Conservation (phyloP, 805 yeast species). For the Candida broadrunensis region DNA sequence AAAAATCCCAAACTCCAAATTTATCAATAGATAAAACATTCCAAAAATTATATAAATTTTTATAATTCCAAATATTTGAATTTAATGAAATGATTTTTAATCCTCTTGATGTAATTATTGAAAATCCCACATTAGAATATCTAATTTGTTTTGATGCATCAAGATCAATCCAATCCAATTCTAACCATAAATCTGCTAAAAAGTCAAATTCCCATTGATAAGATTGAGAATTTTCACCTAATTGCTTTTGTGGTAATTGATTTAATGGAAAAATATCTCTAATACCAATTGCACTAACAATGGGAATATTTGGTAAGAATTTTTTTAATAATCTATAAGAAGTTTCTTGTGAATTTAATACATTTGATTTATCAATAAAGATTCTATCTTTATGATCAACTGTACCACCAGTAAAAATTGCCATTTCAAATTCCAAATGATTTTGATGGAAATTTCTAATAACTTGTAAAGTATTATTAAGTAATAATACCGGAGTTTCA, state of each 20-base stretch:
- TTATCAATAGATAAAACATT: conserved; percentile 42
- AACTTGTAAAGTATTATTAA: conserved; percentile 52
- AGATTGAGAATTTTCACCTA: conserved; percentile 20
- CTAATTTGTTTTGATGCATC: conserved; percentile 24
- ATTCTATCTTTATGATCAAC: conserved; percentile 73
- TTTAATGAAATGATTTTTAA: conserved; percentile 61
- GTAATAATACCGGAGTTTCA: conserved; percentile 62
- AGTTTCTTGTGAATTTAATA: conserved; percentile 64
- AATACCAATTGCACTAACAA: conserved; percentile 64
- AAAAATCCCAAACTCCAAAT: conserved; percentile 61
- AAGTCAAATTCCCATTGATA: conserved; percentile 40
- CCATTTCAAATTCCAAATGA: conserved; percentile 50
- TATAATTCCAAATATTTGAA: conserved; percentile 65
- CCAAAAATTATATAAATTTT: conserved; percentile 46
- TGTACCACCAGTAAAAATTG: conserved; percentile 71
- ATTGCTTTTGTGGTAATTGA: conserved; percentile 54
- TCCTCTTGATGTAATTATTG: conserved; percentile 53
- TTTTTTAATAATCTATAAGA: conserved; percentile 63
- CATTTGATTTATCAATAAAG: conserved; percentile 69
- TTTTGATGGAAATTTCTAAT: conserved; percentile 13
- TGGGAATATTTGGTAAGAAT: conserved; percentile 49
- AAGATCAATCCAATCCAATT: conserved; percentile 36
- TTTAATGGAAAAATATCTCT: conserved; percentile 75
- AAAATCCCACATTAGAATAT: conserved; percentile 60
- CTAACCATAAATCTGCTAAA: conserved; percentile 34